Conservation (phyloP, 2,329 filamentous ascomycete species). For the Alternaria consortialis region DNA sequence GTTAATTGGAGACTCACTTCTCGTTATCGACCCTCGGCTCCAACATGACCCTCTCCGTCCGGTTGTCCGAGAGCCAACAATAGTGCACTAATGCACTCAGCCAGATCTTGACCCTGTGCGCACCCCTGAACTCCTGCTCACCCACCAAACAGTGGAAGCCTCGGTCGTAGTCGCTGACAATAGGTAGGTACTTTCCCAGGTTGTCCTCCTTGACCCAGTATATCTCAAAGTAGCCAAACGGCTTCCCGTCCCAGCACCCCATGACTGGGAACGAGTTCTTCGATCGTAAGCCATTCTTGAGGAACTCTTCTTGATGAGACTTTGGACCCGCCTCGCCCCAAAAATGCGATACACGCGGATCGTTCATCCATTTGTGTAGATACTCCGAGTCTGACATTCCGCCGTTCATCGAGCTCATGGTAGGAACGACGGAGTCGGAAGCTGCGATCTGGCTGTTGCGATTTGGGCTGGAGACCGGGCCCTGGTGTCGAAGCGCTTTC, state of each 20-base stretch:
- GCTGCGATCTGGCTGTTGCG: slow-evolving; percentile 53
- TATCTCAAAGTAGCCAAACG: slow-evolving; percentile 96
- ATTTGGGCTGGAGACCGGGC: slow-evolving; percentile 56
- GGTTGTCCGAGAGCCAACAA: slow-evolving; percentile 77
- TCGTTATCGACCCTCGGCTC: slow-evolving; percentile 92
- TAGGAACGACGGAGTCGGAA: slow-evolving; percentile 59
- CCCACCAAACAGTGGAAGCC: slow-evolving; percentile 90
- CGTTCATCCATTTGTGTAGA: slow-evolving; percentile 87
- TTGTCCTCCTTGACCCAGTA: slow-evolving; percentile 98
- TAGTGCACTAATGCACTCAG: slow-evolving; percentile 87
- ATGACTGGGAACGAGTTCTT: slow-evolving; percentile 89
- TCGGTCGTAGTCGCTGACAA: slow-evolving; percentile 81
- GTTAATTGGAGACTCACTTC: slow-evolving; percentile 67
- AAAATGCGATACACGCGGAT: slow-evolving; percentile 81
- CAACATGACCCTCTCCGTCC: slow-evolving; percentile 83
- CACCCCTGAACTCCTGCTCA: slow-evolving; percentile 87
- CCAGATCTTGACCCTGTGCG: slow-evolving; percentile 81
- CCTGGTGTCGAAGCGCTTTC: slow-evolving; percentile 70
- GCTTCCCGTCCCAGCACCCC: slow-evolving; percentile 91
- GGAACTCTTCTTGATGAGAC: slow-evolving; percentile 70
- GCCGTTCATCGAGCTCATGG: slow-evolving; percentile 36
- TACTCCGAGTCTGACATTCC: slow-evolving; percentile 69
- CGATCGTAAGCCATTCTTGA: slow-evolving; percentile 70
- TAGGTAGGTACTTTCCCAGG: slow-evolving; percentile 73
- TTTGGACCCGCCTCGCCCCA: slow-evolving; percentile 75